A percentile compares a stretch with the other conserved stretches of the same genome.
Evolutionary conservation across 2,329 filamentous ascomycete species (phyloP).

Genomic region (Coniochaeta prunicola): DNA sequence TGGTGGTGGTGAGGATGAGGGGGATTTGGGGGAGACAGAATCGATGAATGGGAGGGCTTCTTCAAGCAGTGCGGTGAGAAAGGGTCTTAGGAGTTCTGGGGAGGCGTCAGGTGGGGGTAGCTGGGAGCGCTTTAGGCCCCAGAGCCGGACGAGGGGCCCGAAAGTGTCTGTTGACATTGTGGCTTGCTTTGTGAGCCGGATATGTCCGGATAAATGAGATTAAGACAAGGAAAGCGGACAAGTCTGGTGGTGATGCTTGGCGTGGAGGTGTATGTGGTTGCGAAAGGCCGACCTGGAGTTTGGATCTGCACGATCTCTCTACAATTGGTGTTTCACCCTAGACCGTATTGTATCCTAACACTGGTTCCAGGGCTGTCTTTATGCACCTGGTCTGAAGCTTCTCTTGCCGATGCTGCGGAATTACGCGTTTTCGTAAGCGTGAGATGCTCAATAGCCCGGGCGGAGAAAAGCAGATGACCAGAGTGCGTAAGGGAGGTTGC

Average conservation of each 20-base stretch:
- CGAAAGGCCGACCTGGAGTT: background rate
- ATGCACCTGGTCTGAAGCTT: background rate
- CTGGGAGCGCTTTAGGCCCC: constrained; percentile 40
- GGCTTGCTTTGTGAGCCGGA: background rate
- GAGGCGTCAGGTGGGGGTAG: constrained; percentile 35
- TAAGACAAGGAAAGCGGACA: background rate
- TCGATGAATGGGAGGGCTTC: constrained; percentile 55
- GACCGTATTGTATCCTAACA: background rate
- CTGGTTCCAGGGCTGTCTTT: background rate
- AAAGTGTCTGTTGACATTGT: background rate
- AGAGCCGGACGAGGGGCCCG: constrained; percentile 46
- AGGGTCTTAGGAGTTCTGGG: constrained; percentile 36
- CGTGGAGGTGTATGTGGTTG: background rate
- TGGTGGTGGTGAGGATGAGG: constrained; percentile 9
- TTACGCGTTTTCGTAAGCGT: background rate
- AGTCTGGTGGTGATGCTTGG: background rate
- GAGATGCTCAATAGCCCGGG: background rate
- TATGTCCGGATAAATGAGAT: background rate
- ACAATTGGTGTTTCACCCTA: background rate
- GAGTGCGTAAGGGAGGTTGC: too few species aligned
- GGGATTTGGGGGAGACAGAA: constrained; percentile 36
- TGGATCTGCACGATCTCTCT: background rate
- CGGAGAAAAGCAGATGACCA: background rate
- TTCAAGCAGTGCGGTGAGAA: constrained; percentile 45
- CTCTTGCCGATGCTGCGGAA: background rate